Conservation (phyloP, 768 basidiomycete genomes). For the Mrakia frigida region DNA sequence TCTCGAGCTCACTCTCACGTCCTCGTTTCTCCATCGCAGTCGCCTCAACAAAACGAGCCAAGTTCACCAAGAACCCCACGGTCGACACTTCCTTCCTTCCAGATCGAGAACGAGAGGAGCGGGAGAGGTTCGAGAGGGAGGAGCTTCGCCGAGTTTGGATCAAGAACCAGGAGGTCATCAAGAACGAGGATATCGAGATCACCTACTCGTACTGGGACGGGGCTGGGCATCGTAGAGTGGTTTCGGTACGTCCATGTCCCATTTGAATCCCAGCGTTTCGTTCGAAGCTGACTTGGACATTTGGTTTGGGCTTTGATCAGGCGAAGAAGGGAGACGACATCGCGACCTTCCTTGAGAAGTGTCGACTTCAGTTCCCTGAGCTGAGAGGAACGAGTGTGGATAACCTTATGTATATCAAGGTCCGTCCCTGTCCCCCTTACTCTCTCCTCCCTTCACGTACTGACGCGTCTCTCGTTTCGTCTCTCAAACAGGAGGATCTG, state of each 20-base stretch:
- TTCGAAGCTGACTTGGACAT: neutral
- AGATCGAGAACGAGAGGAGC: slow-evolving; percentile 93
- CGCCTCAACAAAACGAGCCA: slow-evolving; percentile 59
- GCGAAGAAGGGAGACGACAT: slow-evolving; percentile 89
- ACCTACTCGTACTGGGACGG: slow-evolving; percentile 99
- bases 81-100: slow-evolving; percentile 98
- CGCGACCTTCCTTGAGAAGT: slow-evolving; percentile 81
- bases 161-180: slow-evolving; percentile 61
- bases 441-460: neutral
- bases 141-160: slow-evolving; percentile 86
- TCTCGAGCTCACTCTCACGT: neutral
- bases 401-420: slow-evolving; percentile 97
- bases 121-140: slow-evolving; percentile 82
- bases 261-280: neutral
- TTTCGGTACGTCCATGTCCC: slow-evolving; percentile 59
- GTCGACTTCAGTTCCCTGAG: slow-evolving; percentile 86
- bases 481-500: slow-evolving; percentile 74
- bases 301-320: neutral
- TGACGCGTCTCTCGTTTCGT: neutral
- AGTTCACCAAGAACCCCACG: slow-evolving; percentile 87
- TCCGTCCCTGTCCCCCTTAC: slow-evolving; percentile 46
- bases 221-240: slow-evolving; percentile 89
- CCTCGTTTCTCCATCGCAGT: slow-evolving; percentile 38
- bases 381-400: slow-evolving; percentile 83
- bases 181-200: slow-evolving; percentile 74